Base-by-base conservation (phyloP, 1,284 basidiomycete species). In the Moniliella sp. region DNA sequence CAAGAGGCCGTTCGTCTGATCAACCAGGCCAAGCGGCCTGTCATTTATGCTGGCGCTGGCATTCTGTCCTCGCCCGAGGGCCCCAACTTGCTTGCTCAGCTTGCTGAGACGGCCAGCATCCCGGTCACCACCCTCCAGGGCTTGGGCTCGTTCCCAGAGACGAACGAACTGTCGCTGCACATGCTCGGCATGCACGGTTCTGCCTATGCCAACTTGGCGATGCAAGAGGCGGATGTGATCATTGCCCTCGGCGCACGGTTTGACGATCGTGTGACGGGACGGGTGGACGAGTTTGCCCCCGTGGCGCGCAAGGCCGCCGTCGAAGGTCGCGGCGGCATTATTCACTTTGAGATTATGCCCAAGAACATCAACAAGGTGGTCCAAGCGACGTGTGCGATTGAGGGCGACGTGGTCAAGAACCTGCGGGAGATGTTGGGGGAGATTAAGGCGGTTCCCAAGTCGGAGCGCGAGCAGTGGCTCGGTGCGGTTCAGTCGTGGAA, bases 281-380 rank as follows among this genome's bases (percentile, higher is more conserved):
- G 78, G 60, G 65, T 94, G 40, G 74, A 77, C 58, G 69, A 66
- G 66, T 97, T 97, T 50, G 88, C 83, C 0, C 88, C 88, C 16
- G 78, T 75, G 14, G 88, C 88, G 1, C 69, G 71, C 32, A 77
- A 77, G 11, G 88, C 88, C 10, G 84, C 88, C 3, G 65, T 71
- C 2, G 70, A 78, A 54, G 81, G 83, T 31, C 71, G 73, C 2
- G 88, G 91, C 16, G 91, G 88, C 34, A 93, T 97, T 66, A 86
- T 97, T 54, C 88, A 97, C 66, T 94, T 94, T 57, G 91, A 97
- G 67, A 84, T 97, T 48, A 76, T 77, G 67, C 82, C 88, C 31
- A 94, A 97, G 70, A 97, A 97, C 67, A 73, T 97, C 65, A 97
- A 97, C 73, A 97, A 97, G 66, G 84, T 97, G 40, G 74, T 97